Evolutionary conservation across 345 rosid species (phyloP).

Genomic region (Litchi chinensis): DNA sequence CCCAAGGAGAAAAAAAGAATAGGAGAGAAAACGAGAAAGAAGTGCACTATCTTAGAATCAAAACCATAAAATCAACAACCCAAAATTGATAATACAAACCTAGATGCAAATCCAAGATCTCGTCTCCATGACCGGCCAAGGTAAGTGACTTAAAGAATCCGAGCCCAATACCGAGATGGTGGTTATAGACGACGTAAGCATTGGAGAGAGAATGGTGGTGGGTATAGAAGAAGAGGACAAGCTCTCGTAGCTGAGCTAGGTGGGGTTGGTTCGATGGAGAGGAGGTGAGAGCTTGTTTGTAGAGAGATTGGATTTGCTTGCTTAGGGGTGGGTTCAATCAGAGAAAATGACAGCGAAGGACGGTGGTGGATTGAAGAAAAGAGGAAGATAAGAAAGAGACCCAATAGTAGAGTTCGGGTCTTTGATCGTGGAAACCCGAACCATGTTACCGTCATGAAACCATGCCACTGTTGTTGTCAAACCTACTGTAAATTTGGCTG

Average conservation of each 20-base stretch:
- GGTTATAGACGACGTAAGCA: slow-evolving; percentile 63
- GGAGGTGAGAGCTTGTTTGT: slow-evolving; percentile 40
- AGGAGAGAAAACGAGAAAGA: too few relatives aligned
- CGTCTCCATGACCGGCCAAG: slow-evolving; percentile 69
- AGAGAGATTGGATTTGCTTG: slow-evolving; percentile 42
- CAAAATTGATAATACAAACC: too few relatives aligned
- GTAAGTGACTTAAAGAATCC: slow-evolving; percentile 77
- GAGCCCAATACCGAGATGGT: slow-evolving; percentile 63
- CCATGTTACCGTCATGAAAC: too few relatives aligned
- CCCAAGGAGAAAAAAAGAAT: too few relatives aligned
- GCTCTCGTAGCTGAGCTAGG: slow-evolving; percentile 79
- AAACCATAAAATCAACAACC: too few relatives aligned
- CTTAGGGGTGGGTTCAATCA: slow-evolving; percentile 42
- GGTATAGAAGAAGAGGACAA: slow-evolving; percentile 67
- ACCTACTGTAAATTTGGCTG: too few relatives aligned
- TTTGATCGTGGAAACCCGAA: too few relatives aligned
- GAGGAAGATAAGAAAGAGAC: too few relatives aligned
- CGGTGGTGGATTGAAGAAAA: too few relatives aligned
- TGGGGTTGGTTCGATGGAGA: slow-evolving; percentile 55
- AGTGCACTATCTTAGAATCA: too few relatives aligned
- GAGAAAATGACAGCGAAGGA: slow-evolving; percentile 12
- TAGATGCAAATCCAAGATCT: slow-evolving; percentile 58
- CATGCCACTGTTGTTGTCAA: too few relatives aligned
- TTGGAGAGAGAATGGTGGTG: slow-evolving; percentile 55
- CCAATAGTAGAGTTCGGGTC: too few relatives aligned